Base-by-base conservation (phyloP, 345 rosid genomes). In the Citrus sp. region DNA sequence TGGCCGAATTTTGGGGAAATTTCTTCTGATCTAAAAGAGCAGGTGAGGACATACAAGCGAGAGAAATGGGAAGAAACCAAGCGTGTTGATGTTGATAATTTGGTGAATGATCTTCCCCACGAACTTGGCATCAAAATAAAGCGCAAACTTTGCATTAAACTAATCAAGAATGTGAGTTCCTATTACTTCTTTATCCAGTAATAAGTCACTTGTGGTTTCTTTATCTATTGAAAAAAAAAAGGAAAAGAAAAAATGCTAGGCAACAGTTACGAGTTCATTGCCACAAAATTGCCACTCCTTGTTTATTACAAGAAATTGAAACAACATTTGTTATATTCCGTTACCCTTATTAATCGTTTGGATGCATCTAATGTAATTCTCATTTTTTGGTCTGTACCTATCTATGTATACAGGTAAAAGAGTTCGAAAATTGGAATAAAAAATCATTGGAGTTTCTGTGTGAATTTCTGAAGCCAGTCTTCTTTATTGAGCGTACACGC, bases 101-200 rank as follows among this genome's bases (percentile, higher is more conserved):
- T 92, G 66, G 82, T 94, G 4, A 25, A 82, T n/a, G 85, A 87
- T 78, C 92, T 94, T 64, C 97, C 96, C n/a, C 87, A 88, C 80
- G 92, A 89, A 75, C 90, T 92, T 19, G 82, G 92, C 82, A 88
- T 91, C 34, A 93, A 94, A 82, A 91, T 91, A 64, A 94, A 87
- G 72, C 90, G 88, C 54, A 92, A 91, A 86, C 92, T 95, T 66
- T 90, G 97, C 86, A 84, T 90, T 75, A 89, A 87, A 72, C 81
- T 92, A 49, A 89, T 94, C 65, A 87, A 80, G 89, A 86, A 91
- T 70, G 98, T 92, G 68, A 80, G 86, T 73, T 14, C 40, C 6
- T 13, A 13, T 46, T 46, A 46, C 5, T 46, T 46, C 51, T 46
- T 42, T 46, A 46, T 46, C 51, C 51, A 42, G 13, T 42, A 42